Evolutionary conservation across 352 stramenopile genomes (phyloP), one percentile per base, ranked within the genome.

Genomic region (Globisporangium parvum): DNA sequence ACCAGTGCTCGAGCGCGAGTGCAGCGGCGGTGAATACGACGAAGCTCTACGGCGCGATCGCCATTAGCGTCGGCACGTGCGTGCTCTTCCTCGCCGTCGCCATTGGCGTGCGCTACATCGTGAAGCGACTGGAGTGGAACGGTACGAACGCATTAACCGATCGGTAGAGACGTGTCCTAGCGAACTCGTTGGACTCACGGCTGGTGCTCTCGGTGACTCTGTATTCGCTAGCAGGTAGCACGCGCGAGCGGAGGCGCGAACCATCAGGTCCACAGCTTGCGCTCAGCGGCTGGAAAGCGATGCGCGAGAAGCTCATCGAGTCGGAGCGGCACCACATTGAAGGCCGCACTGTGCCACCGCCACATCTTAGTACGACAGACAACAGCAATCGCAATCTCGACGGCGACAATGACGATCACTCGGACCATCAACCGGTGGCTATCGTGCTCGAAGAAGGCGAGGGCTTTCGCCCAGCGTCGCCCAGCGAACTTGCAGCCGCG

Each of bases 361-460:
- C 66, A 31, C 62, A 71, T 20, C 31, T 55, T 14, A 20, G 28
- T 6, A 35, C 28, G 0, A 24, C 54, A 24, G 48, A 18, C 37
- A 14, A 8, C 15, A 20, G 20, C 39, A 45, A 20, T 20, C 14
- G 20, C n/a, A n/a, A n/a, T n/a, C n/a, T n/a, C n/a, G n/a, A n/a
- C n/a, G n/a, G n/a, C 39, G 18, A 18, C 18, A 45, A 20, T 6
- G 39, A 18, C 15, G 3, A 0, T 1, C 3, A 53, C 39, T 48
- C 37, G 39, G 49, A 51, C 17, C 53, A 60, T 20, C 40, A 33
- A 47, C n/a, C n/a, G 2, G 35, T 59, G 21, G 41, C 53, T 28
- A 59, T 69, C 24, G 9, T 47, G 44, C 18, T 75, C 24, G 67
- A 72, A 45, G 53, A 70, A 44, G 61, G 57, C 1, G 64, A 65